Evolutionary conservation across 371 early-diverging fungal species (phyloP), one percentile per base, ranked within the genome.

Genomic region (Rozella allomycis): DNA sequence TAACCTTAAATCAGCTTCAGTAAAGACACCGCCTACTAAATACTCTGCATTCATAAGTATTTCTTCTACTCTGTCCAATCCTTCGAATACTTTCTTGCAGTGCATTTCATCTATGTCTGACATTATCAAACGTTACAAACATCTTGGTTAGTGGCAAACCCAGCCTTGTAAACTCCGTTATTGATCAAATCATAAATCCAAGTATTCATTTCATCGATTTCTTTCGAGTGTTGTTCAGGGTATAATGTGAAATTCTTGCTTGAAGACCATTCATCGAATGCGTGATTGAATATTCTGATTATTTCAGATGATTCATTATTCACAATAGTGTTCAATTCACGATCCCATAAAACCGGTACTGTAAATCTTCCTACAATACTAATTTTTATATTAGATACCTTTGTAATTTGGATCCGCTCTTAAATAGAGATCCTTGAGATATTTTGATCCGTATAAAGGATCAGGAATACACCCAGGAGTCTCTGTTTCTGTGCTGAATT

Each of bases 291-390:
- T 61, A 87, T 82, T 23, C 90, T 72, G 38, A 93, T 88, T 39
- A 93, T 86, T 50, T 93, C 93, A 3, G 77, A 73, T 38, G 72
- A 72, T 50, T 93, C 93, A 52, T 93, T 93, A 67, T 81, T 93
- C 17, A 91, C 93, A 34, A 91, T 86, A n/a, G 85, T 91, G 23
- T 68, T 35, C 11, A 50, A 47, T 57, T 86, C 78, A 62, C 76
- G 87, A 50, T 91, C 93, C 77, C 78, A 83, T 20, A 83, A 61
- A 19, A 81, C 60, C 6, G 82, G 82, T 25, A 39, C 28, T 12
- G 26, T 23, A 25, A 51, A 67, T 10, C 62, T 43, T 4, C 71
- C n/a, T n/a, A n/a, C n/a, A n/a, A n/a, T n/a, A n/a, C n/a, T n/a
- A n/a, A n/a, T n/a, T n/a, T n/a, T n/a, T n/a, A n/a, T n/a, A n/a